Percentiles rank a stretch among this genome's conserved stretches.
Conservation (phyloP, 2,329 filamentous ascomycete species). For the Ophiostoma perfectum region DNA sequence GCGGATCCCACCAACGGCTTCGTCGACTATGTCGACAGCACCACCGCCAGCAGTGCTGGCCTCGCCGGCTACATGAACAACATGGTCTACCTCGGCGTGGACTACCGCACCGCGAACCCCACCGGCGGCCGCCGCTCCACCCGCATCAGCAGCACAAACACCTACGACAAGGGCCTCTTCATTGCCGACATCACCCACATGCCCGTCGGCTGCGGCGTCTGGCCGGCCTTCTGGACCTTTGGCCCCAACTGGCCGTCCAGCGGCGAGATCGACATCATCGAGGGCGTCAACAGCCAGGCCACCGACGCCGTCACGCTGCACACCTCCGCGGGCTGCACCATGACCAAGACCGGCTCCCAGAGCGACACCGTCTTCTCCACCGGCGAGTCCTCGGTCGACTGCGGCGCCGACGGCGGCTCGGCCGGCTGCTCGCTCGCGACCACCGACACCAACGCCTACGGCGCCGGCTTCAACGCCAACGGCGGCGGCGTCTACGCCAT, state of each 20-base stretch:
- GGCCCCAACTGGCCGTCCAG: constrained; percentile 63
- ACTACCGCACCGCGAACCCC: constrained; percentile 52
- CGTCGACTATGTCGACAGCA: constrained; percentile 60
- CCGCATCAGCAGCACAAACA: constrained; percentile 60
- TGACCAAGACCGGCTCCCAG: constrained; percentile 46
- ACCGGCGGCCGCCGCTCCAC: constrained; percentile 61
- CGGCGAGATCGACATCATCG: constrained; percentile 77
- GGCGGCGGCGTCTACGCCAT: constrained; percentile 68
- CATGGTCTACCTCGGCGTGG: constrained; percentile 64
- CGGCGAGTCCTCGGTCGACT: constrained; percentile 34
- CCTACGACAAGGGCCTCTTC: constrained; percentile 65
- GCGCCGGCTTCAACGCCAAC: constrained; percentile 63
- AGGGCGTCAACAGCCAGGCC: constrained; percentile 62
- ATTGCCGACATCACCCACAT: constrained; percentile 70
- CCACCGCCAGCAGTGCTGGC: constrained; percentile 51
- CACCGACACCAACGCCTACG: constrained; percentile 51
- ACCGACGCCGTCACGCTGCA: constrained; percentile 63
- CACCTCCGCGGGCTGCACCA: constrained; percentile 55
- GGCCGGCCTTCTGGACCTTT: constrained; percentile 69
- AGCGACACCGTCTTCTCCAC: constrained; percentile 41
- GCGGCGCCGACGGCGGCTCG: constrained; percentile 35
- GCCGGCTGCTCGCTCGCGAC: constrained; percentile 56
- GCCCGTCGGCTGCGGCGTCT: constrained; percentile 69
- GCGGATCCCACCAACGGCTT: constrained; percentile 69
- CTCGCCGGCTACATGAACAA: constrained; percentile 54